Conservation (phyloP, 1,284 basidiomycete genomes). For the Apiotrichum montevideense region DNA sequence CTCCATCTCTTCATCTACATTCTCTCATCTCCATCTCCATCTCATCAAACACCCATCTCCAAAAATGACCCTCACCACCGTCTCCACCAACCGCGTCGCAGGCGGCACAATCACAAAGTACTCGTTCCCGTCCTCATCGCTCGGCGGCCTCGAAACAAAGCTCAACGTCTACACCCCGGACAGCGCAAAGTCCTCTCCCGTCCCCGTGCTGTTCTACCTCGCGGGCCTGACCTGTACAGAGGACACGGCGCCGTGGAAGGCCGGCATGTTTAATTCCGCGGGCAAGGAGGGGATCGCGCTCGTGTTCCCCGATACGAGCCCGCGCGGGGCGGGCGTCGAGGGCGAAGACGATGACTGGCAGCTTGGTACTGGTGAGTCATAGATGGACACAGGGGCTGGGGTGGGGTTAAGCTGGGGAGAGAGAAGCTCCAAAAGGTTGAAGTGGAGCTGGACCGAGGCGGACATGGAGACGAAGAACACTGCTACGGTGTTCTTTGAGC, state of each 20-base stretch:
- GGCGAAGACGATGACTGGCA: slow-evolving; percentile 88
- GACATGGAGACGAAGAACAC: too few relatives aligned
- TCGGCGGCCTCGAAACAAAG: slow-evolving; percentile 71
- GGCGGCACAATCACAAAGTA: slow-evolving; percentile 77
- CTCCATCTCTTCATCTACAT: too few relatives aligned
- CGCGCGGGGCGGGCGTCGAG: slow-evolving; percentile 81
- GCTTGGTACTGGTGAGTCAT: slow-evolving; percentile 64
- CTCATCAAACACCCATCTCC: not conserved
- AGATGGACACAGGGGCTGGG: not conserved
- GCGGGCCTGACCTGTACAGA: slow-evolving; percentile 93
- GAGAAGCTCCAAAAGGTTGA: not conserved
- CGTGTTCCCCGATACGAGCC: slow-evolving; percentile 93
- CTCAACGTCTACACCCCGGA: slow-evolving; percentile 89
- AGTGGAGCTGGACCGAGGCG: not conserved
- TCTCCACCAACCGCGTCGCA: slow-evolving; percentile 73
- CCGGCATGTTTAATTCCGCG: slow-evolving; percentile 72
- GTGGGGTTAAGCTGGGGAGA: not conserved
- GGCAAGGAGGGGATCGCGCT: slow-evolving; percentile 78
- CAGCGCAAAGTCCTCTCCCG: slow-evolving; percentile 54
- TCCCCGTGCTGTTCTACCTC: slow-evolving; percentile 82
- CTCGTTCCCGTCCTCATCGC: slow-evolving; percentile 69
- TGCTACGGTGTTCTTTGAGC: not conserved
- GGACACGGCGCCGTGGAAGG: slow-evolving; percentile 91
- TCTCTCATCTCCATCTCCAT: not conserved
- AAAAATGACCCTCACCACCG: slow-evolving; percentile 55